phyloP scores from a whole-genome alignment of 75 land plant genomes.

The Isoetes taiwanensis region DNA sequence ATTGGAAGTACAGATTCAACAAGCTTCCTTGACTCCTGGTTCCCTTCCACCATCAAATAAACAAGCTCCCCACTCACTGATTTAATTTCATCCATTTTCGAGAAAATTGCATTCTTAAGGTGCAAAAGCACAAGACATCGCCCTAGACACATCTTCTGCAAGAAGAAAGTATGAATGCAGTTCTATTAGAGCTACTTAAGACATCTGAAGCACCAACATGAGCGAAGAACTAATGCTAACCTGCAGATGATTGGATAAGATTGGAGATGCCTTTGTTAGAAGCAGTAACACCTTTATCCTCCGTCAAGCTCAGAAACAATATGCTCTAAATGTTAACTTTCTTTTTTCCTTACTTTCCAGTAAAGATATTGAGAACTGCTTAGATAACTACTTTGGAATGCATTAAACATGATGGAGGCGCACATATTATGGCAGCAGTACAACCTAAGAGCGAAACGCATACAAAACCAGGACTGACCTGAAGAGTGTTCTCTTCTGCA shows the following conservation, averaged over 20 bases:
- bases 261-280: constrained; percentile 23
- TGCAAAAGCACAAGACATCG: constrained; percentile 28
- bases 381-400: too few species aligned
- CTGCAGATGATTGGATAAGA: constrained; percentile 24
- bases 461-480: too few species aligned
- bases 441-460: too few species aligned
- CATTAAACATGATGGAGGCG: too few species aligned
- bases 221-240: too few species aligned
- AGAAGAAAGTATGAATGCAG: neutral
- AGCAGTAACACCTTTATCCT: too few species aligned
- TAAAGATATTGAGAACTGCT: too few species aligned
- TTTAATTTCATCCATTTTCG: constrained; percentile 19
- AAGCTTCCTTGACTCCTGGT: constrained; percentile 23
- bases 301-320: too few species aligned
- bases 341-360: too few species aligned
- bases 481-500: constrained; percentile 11
- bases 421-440: too few species aligned
- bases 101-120: constrained; percentile 28
- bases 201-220: neutral
- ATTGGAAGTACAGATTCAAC: constrained; percentile 28
- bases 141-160: constrained; percentile 27
- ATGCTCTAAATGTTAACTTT: too few species aligned
- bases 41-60: constrained; percentile 32
- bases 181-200: neutral
- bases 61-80: constrained; percentile 24